Base-by-base conservation (phyloP, 2,329 filamentous ascomycete species). In the Paraphoma chrysanthemicola region DNA sequence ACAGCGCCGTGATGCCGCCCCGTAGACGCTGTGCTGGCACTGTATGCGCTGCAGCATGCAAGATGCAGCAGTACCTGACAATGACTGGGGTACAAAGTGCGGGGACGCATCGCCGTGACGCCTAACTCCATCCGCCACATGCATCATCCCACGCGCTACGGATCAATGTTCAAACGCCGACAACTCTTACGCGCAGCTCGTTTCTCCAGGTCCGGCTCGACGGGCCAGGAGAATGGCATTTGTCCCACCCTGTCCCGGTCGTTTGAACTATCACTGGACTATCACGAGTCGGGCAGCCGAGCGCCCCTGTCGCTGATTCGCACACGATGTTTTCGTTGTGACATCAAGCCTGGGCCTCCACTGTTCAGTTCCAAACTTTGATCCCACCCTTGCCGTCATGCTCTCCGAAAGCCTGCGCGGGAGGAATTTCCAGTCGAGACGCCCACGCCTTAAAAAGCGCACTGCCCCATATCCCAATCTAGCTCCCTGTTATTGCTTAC, bases 371-470 rank as follows among this genome's bases (percentile, higher is more conserved):
- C 66, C 60, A 57, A 60, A 66, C 59, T 66, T 46, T 56, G 49
- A 62, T 67, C 64, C 69, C 72, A 69, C 66, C 67, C 71, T 71
- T 73, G 70, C 71, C 72, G 70, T 73, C 71, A 73, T 75, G 68
- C 61, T 48, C 51, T 55, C 60, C 66, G 64, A 65, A 60, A 47
- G 16, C 16, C 51, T 44, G 48, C 51, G 66, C 64, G 64, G 71
- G 68, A 57, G 48, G 52, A 64, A 64, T 67, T 59, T 65, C 60
- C 60, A 66, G 45, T 59, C 60, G 44, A 53, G 43, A 52, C 56
- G 48, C 53, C 59, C 59, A 56, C 54, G 46, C 56, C 54, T 60
- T 72, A 67, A 64, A 70, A 57, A 54, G 57, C 60, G 53, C 60
- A 49, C 52, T 48, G 62, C 66, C 72, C 72, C 72, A 56, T 58